Evolutionary conservation across 2,329 filamentous ascomycete genomes (phyloP).

Genomic region (Ceratocystis colombiana): DNA sequence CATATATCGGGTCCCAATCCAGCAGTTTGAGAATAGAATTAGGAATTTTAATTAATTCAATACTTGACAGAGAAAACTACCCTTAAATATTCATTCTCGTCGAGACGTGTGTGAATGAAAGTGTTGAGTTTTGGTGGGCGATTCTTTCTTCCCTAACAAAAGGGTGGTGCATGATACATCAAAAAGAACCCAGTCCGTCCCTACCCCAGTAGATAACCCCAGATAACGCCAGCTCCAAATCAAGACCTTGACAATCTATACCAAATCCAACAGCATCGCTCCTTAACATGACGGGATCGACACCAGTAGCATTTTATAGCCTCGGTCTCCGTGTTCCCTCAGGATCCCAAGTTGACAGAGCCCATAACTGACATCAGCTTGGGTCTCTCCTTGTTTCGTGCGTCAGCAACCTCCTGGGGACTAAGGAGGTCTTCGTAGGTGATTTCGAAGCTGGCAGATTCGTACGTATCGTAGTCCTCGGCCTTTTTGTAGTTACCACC

Average conservation of each 20-base stretch:
- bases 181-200: not conserved
- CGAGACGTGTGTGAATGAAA: too few relatives aligned
- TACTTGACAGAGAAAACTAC: too few relatives aligned
- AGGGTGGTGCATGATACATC: too few relatives aligned
- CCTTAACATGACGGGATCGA: not conserved
- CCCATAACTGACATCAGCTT: not conserved
- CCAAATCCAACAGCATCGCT: not conserved
- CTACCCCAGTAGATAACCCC: not conserved
- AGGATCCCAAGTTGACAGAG: not conserved
- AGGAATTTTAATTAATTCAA: too few relatives aligned
- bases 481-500: constrained; percentile 40
- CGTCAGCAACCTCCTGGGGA: not conserved
- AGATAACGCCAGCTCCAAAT: not conserved
- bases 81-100: too few relatives aligned
- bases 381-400: too few relatives aligned
- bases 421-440: constrained; percentile 31
- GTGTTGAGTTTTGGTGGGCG: too few relatives aligned
- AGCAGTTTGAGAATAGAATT: too few relatives aligned
- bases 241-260: too few relatives aligned
- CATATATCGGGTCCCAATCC: too few relatives aligned
- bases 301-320: not conserved
- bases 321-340: not conserved
- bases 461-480: constrained; percentile 40
- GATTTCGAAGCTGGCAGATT: constrained; percentile 39
- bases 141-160: too few relatives aligned